phyloP scores from a whole-genome alignment of 805 yeast genomes.

The Yarrowia sp. region DNA sequence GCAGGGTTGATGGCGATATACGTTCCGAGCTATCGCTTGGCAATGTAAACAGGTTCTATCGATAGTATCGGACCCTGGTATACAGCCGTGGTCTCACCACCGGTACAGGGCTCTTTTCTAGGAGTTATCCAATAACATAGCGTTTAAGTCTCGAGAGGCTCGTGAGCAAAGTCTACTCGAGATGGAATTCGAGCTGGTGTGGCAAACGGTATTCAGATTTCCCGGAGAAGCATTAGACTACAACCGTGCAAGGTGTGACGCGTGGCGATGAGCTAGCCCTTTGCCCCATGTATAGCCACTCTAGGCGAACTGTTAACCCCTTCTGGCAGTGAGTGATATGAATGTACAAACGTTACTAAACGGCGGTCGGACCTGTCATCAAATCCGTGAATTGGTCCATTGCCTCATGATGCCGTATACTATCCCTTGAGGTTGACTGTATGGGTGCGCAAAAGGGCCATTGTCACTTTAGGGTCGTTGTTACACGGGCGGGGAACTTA shows the following conservation, averaged over 20 bases:
- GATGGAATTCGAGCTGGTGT: neutral
- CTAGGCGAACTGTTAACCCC: conserved; percentile 2
- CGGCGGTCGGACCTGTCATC: neutral
- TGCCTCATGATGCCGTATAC: no score
- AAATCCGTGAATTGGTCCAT: neutral
- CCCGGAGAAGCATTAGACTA: conserved; percentile 2
- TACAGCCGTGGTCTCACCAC: no score
- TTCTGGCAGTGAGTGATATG: neutral
- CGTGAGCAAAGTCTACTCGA: conserved; percentile 5
- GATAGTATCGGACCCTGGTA: neutral
- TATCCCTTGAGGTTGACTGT: no score
- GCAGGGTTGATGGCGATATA: neutral
- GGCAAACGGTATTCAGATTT: neutral
- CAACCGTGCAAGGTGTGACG: neutral
- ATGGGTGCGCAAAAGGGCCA: no score
- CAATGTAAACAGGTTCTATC: neutral
- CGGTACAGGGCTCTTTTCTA: neutral
- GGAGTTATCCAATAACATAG: conserved; percentile 13
- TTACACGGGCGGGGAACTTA: neutral
- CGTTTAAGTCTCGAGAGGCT: conserved; percentile 5
- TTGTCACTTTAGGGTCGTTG: no score
- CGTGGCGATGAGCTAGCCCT: conserved; percentile 13
- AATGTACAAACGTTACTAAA: neutral
- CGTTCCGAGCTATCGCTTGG: neutral
- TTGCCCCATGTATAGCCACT: neutral